These are phyloP conservation scores for Bruguiera parviflora DNA, from an alignment of 345 rosid genomes.

Conservation along the genomic window DNA sequence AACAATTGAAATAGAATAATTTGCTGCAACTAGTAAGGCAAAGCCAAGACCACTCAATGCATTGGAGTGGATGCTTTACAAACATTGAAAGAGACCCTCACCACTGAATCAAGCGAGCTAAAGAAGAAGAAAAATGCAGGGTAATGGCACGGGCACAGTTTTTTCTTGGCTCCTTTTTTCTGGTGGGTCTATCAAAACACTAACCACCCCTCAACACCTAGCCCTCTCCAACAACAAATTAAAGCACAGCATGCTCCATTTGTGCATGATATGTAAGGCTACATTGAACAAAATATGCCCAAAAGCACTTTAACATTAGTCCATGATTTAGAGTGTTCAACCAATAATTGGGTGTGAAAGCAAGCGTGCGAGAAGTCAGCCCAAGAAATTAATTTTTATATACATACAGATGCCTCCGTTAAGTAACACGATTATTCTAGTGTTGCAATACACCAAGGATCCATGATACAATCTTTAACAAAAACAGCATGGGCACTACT, in stretches of 20 bases:
- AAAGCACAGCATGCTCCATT: not conserved
- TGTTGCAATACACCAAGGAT: slow-evolving; percentile 13
- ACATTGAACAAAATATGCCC: not conserved
- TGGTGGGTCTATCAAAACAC: slow-evolving; percentile 16
- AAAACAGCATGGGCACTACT: slow-evolving; percentile 16
- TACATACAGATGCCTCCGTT: not conserved
- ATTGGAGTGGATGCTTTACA: slow-evolving; percentile 25
- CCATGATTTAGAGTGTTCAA: slow-evolving; percentile 9
- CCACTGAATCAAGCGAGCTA: slow-evolving; percentile 19
- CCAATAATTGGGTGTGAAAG: slow-evolving; percentile 20
- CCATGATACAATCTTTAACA: slow-evolving; percentile 7
- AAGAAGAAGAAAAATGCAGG: slow-evolving; percentile 6
- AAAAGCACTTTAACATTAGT: not conserved
- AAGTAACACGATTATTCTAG: slow-evolving; percentile 15
- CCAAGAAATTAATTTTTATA: not conserved
- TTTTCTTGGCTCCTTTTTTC: not conserved
- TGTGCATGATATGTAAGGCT: not conserved
- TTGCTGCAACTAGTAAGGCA: slow-evolving; percentile 20
- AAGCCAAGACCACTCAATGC: slow-evolving; percentile 22
- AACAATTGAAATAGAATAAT: slow-evolving; percentile 25
- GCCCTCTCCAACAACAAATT: not conserved
- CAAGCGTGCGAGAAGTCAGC: slow-evolving; percentile 15
- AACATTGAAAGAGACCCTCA: slow-evolving; percentile 22
- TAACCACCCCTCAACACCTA: slow-evolving; percentile 14
- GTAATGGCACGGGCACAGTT: not conserved